Base-by-base conservation (phyloP, 768 basidiomycete species). In the Trametes cinnabarina region DNA sequence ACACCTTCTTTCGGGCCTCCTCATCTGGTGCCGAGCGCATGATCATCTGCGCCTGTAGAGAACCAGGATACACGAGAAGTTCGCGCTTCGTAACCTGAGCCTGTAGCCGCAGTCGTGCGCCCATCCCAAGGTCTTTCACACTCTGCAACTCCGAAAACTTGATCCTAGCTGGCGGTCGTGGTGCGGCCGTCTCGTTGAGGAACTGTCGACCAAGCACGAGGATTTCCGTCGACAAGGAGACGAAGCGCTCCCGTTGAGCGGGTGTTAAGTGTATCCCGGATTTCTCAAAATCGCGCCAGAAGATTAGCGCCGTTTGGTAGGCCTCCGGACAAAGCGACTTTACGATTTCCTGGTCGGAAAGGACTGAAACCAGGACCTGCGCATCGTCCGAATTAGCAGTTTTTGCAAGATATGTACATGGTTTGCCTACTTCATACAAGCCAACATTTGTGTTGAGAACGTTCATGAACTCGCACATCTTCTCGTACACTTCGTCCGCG, bases 391-490 rank as follows among this genome's bases (percentile, higher is more conserved):
- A 19, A 34, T 56, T 17, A 55, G 43, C 14, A 42, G 4, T 26
- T 28, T 46, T 39, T 19, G 3, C 56, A 47, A 9, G 37, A 51
- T 17, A 60, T 15, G 61, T 30, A 49, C 17, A 22, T 6, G 19
- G 17, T 20, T 4, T 55, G 77, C 90, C 73, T 71, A 91, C 95
- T 76, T 92, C 81, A 62, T 94, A 95, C 44, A 99, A 77, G 37
- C 89, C 92, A 32, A 88, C 86, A 76, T 98, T 82, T 30, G 95
- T 98, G 72, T 99, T 99, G 58, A 98, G 77, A 44, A 92, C 86
- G 72, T 98, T 98, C 95, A 99, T 98, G 72, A 90, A 95, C 74
- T 94, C 91, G 76, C 94, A 98, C 61, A 98, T 77, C 60, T 82
- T 84, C 72, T 94, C 94, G 71, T 98, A 98, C 41, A 90, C 89